These are phyloP conservation scores for Rhododendron williamsianum DNA, from an alignment of 148 eudicot species.

Conservation along the genomic window DNA sequence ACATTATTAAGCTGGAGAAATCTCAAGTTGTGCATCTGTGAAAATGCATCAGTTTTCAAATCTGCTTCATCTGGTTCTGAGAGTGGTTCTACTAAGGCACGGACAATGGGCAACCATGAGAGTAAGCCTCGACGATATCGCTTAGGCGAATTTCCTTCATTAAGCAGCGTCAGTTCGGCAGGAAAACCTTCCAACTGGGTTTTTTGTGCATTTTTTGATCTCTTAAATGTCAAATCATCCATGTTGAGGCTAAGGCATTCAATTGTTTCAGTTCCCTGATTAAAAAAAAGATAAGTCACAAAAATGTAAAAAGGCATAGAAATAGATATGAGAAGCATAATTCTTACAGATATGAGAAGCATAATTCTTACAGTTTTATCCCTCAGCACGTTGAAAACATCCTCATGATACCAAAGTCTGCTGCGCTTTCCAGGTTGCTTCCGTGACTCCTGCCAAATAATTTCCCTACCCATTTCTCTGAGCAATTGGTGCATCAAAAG, in stretches of 20 bases:
- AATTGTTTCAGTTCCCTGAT: slow-evolving; percentile 14
- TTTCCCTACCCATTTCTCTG: slow-evolving; percentile 21
- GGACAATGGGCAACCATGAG: not conserved
- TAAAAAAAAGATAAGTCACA: not conserved
- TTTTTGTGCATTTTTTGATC: not conserved
- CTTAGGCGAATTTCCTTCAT: not conserved
- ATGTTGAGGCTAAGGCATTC: slow-evolving; percentile 14
- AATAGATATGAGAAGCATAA: not conserved
- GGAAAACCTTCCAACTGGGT: not conserved
- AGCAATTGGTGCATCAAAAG: slow-evolving; percentile 12
- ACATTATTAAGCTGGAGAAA: slow-evolving; percentile 15
- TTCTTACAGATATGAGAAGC: slow-evolving; percentile 1
- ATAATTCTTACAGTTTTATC: slow-evolving; percentile 12
- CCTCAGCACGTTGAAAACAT: not conserved
- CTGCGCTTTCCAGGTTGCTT: slow-evolving; percentile 13
- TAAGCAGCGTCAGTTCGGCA: not conserved
- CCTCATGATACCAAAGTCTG: slow-evolving; percentile 13
- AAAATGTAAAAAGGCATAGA: not conserved
- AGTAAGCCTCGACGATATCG: not conserved
- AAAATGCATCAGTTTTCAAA: slow-evolving; percentile 13
- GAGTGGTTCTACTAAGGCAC: not conserved
- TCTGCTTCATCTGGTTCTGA: not conserved
- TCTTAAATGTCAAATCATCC: not conserved
- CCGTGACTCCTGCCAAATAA: slow-evolving; percentile 8
- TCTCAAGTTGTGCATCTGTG: slow-evolving; percentile 11